phyloP scores from a whole-genome alignment of 1,139 yeast species.

The Suhomyces chickasaworum region DNA sequence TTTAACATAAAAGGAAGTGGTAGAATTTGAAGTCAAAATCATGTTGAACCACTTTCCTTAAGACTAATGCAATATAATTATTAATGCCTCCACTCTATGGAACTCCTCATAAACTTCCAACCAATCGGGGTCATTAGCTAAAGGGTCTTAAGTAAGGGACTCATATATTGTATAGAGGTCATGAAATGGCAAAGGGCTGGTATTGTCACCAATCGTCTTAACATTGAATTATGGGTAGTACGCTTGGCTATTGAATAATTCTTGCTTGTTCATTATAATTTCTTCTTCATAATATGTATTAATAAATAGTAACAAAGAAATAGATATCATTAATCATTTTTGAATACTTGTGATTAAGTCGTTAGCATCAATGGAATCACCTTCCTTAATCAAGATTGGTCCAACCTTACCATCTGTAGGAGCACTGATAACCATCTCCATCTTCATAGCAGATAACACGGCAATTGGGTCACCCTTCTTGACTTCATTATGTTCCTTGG shows the following conservation, averaged over 20 bases:
- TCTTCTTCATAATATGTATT: not conserved
- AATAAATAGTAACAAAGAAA: slow-evolving; percentile 9
- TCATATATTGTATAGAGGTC: no score
- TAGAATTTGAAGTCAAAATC: no score
- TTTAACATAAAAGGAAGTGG: no score
- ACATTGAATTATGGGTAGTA: no score
- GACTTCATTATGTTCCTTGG: slow-evolving; percentile 82
- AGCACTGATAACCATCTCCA: slow-evolving; percentile 98
- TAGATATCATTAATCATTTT: slow-evolving; percentile 10
- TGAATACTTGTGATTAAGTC: slow-evolving; percentile 62
- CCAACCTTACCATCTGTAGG: slow-evolving; percentile 85
- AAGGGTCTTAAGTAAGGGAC: no score
- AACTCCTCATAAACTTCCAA: no score
- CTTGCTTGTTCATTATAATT: not conserved
- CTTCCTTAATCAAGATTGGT: slow-evolving; percentile 76
- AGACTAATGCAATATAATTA: not conserved
- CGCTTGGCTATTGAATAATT: no score
- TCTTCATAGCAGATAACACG: slow-evolving; percentile 97
- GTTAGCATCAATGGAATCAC: slow-evolving; percentile 93
- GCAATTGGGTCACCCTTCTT: slow-evolving; percentile 97
- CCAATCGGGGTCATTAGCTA: no score
- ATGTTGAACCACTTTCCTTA: no score
- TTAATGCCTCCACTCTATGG: not conserved
- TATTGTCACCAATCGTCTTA: no score
- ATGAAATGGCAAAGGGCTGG: no score